Evolutionary conservation across 768 basidiomycete genomes (phyloP).

Genomic region (Suillus spraguei): DNA sequence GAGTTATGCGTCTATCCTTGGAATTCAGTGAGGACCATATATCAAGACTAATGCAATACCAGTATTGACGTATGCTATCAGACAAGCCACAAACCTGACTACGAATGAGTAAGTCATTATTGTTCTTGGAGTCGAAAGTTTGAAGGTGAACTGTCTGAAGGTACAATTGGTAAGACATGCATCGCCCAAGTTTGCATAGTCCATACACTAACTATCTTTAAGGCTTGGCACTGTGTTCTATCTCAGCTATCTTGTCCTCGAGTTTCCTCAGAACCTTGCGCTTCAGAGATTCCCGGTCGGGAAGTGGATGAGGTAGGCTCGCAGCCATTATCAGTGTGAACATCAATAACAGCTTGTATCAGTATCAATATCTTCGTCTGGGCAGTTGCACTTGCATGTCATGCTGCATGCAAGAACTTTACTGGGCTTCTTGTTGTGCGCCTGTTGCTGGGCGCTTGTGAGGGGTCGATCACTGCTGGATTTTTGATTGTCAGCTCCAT

Average conservation of each 20-base stretch:
- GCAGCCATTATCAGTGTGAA: not conserved
- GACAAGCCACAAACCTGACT: conserved; percentile 58
- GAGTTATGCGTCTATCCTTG: conserved; percentile 61
- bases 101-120: conserved; percentile 55
- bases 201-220: not conserved
- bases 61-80: conserved; percentile 24
- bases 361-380: conserved; percentile 66
- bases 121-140: not conserved
- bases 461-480: conserved; percentile 64
- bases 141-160: conserved; percentile 28
- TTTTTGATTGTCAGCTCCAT: conserved; percentile 71
- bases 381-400: conserved; percentile 55
- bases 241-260: conserved; percentile 63
- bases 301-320: conserved; percentile 68
- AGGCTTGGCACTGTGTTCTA: conserved; percentile 74
- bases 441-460: conserved; percentile 65
- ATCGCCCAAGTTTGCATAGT: not conserved
- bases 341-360: conserved; percentile 2
- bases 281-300: conserved; percentile 68
- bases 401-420: conserved; percentile 70
- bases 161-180: conserved; percentile 54
- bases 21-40: conserved; percentile 50
- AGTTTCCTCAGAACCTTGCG: conserved; percentile 67
- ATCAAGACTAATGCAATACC: not conserved
- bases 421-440: conserved; percentile 60